Base-by-base conservation (phyloP, 768 basidiomycete genomes). In the Lactarius hatsudake region DNA sequence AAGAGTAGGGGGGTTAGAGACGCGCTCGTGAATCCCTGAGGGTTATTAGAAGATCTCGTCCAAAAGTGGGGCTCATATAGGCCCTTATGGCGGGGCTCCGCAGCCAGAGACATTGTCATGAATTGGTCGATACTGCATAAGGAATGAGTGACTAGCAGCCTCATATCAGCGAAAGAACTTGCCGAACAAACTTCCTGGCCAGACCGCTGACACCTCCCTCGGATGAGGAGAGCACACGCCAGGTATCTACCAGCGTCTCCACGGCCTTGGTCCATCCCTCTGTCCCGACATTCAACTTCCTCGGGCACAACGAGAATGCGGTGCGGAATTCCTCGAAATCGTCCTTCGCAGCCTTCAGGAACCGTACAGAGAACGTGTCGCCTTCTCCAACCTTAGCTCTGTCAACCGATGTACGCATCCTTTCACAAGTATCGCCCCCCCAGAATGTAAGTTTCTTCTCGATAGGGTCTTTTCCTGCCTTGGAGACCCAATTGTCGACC, bases 11-110 rank as follows among this genome's bases (percentile, higher is more conserved):
- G 90, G 40, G 84, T 78, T 53, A 88, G 78, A 1, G 83, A 82
- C 40, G 80, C 2, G 80, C 78, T 12, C 75, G 71, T 26, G 28
- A 56, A 36, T 23, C 61, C 60, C 18, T 61, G 59, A 7, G 28
- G 40, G 30, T 4, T 48, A 48, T 60, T 68, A 18, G 75, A 72
- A 15, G 79, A 68, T 54, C 83, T 81, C 5, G 81, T 78, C 90
- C 90, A 93, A 76, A 88, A 91, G 70, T 87, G 85, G 0, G 90
- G 89, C 69, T 91, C 90, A 64, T 90, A 93, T 2, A 88, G 76
- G 9, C 89, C 89, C 74, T 83, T 87, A n/a, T 87, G 81, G 26
- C 87, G 83, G 8, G 90, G 86, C 71, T 94, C 92, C 18, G 88
- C 85, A 45, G 89, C 85, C 40, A 91, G 75, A 2, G 92, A 93